Evolutionary conservation across 495 filamentous ascomycete species (phyloP).

Genomic region (Tetracladium setigerum): DNA sequence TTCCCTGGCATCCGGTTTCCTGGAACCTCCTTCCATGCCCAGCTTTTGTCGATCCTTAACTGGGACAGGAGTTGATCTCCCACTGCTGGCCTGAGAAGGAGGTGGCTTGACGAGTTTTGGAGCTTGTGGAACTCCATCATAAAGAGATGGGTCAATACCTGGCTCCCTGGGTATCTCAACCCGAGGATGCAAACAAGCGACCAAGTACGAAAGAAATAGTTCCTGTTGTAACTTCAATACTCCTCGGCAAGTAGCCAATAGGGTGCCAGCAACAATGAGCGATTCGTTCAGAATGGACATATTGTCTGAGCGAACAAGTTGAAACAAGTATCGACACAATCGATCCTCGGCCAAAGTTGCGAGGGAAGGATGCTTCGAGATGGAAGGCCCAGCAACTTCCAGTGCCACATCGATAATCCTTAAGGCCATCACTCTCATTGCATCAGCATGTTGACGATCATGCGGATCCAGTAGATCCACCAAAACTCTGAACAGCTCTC

Average conservation of each 20-base stretch:
- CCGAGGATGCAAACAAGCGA: constrained; percentile 85
- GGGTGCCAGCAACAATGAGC: constrained; percentile 80
- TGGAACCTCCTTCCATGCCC: constrained; percentile 83
- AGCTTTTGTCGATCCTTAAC: constrained; percentile 91
- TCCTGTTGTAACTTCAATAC: constrained; percentile 96
- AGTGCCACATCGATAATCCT: constrained; percentile 96
- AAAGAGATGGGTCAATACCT: constrained; percentile 84
- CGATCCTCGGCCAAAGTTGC: constrained; percentile 87
- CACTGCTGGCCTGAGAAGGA: constrained; percentile 70
- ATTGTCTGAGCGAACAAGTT: constrained; percentile 92
- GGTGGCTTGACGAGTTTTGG: constrained; percentile 79
- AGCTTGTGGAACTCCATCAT: constrained; percentile 86
- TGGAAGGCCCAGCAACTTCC: constrained; percentile 92
- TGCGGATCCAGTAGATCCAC: constrained; percentile 92
- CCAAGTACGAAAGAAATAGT: constrained; percentile 87
- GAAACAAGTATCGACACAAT: constrained; percentile 90
- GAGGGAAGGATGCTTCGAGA: constrained; percentile 85
- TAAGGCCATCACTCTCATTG: constrained; percentile 94
- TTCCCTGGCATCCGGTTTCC: constrained; percentile 90
- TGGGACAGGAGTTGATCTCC: constrained; percentile 83
- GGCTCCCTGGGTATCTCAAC: constrained; percentile 88
- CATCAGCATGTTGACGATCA: constrained; percentile 83
- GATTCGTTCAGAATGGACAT: constrained; percentile 89
- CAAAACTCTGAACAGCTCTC: constrained; percentile 90
- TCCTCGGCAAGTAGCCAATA: constrained; percentile 84